Percentiles rank a stretch among this genome's conserved stretches.
These are phyloP conservation scores for Mycena galopus DNA, from an alignment of 768 basidiomycete species.

Conservation along the genomic window DNA sequence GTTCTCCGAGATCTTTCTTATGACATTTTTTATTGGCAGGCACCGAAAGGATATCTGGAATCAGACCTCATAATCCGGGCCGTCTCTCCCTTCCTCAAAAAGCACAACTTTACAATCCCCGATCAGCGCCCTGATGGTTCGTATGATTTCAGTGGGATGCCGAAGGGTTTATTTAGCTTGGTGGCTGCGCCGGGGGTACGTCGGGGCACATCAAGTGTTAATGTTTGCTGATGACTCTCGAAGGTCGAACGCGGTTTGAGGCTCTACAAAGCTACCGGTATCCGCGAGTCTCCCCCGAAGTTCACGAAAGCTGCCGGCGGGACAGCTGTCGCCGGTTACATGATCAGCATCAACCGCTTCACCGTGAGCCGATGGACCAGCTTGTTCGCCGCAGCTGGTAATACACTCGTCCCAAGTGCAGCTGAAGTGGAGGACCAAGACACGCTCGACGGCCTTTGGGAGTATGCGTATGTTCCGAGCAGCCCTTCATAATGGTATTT, in stretches of 20 bases:
- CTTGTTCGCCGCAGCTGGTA: background rate
- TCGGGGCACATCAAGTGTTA: background rate
- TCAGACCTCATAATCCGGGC: background rate
- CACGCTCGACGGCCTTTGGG: background rate
- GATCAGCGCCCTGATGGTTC: background rate
- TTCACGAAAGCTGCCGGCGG: background rate
- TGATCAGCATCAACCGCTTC: background rate
- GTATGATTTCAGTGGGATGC: background rate
- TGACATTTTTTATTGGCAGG: background rate
- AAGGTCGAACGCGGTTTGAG: conserved; percentile 10
- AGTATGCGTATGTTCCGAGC: conserved; percentile 8
- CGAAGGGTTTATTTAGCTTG: background rate
- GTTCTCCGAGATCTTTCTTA: background rate
- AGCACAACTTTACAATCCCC: background rate
- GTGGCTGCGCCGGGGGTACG: background rate
- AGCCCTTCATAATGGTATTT: background rate
- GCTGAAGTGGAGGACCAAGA: background rate
- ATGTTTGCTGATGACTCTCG: background rate
- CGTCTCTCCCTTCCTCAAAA: background rate
- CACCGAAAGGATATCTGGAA: background rate
- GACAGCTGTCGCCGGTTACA: background rate
- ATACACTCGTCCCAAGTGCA: background rate
- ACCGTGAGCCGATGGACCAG: background rate
- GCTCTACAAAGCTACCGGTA: background rate
- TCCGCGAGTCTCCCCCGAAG: background rate